These are phyloP conservation scores for Moniliella sp. DNA, from an alignment of 1,284 basidiomycete species.

Conservation along the genomic window DNA sequence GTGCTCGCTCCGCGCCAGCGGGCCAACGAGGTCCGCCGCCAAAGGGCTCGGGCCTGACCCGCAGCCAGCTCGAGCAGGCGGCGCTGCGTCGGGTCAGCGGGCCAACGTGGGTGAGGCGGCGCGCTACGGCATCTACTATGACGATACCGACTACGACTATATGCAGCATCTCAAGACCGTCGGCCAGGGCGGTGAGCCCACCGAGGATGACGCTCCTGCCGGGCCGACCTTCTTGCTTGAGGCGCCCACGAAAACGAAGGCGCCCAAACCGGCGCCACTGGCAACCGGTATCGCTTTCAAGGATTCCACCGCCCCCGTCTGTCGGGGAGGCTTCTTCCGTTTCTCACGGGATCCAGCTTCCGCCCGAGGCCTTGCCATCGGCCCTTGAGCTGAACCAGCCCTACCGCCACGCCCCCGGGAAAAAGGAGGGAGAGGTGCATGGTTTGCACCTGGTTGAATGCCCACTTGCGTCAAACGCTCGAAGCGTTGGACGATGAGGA, in stretches of 20 bases:
- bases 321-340: too few relatives aligned
- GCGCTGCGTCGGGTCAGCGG: slow-evolving; percentile 8
- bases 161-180: slow-evolving; percentile 99
- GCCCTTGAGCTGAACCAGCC: too few relatives aligned
- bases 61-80: slow-evolving; percentile 39
- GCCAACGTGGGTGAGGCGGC: slow-evolving; percentile 58
- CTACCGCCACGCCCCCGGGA: too few relatives aligned
- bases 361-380: too few relatives aligned
- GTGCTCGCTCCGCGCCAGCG: slow-evolving; percentile 36
- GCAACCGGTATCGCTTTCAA: too few relatives aligned
- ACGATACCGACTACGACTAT: slow-evolving; percentile 93
- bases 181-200: slow-evolving; percentile 19
- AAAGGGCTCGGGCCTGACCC: slow-evolving; percentile 43
- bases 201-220: slow-evolving; percentile 19
- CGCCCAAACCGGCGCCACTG: too few relatives aligned
- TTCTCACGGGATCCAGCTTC: too few relatives aligned
- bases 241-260: slow-evolving; percentile 10
- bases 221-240: slow-evolving; percentile 10
- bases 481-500: too few relatives aligned
- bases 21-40: slow-evolving; percentile 54
- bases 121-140: slow-evolving; percentile 74
- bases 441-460: too few relatives aligned
- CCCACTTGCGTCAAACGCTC: too few relatives aligned
- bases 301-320: too few relatives aligned
- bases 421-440: too few relatives aligned